A percentile compares a stretch with the other conserved stretches of the same genome.
phyloP scores from a whole-genome alignment of 2,329 filamentous ascomycete species.

The Fusarium austroafricanum region DNA sequence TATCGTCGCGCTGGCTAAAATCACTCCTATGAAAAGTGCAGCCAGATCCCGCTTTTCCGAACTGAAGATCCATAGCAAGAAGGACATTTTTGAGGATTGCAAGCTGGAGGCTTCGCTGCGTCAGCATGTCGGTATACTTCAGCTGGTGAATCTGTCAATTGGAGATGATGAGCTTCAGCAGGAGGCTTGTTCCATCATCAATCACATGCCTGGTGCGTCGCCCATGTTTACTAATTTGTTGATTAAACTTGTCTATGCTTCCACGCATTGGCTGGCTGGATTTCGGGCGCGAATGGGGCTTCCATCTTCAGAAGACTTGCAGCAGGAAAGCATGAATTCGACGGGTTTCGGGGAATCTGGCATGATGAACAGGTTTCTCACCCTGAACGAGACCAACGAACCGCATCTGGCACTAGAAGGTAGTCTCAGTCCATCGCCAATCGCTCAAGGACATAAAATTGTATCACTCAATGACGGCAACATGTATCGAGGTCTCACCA shows the following conservation, averaged over 20 bases:
- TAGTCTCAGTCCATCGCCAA: accelerated
- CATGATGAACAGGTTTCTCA: too few species aligned
- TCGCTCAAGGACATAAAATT: not conserved
- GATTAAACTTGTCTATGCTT: slow-evolving; percentile 1
- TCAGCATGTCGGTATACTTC: slow-evolving; percentile 17
- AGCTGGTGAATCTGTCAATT: slow-evolving; percentile 2
- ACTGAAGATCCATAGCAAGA: slow-evolving; percentile 45
- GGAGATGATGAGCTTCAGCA: slow-evolving; percentile 29
- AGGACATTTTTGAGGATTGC: slow-evolving; percentile 44
- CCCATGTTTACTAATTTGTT: slow-evolving; percentile 30
- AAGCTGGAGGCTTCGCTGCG: slow-evolving; percentile 41
- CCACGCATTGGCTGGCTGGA: slow-evolving; percentile 13
- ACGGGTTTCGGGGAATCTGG: too few species aligned
- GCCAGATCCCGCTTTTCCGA: slow-evolving; percentile 33
- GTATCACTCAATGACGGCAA: slow-evolving; percentile 19
- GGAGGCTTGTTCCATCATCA: slow-evolving; percentile 32
- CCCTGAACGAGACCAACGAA: too few species aligned
- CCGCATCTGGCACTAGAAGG: too few species aligned
- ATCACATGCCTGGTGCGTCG: slow-evolving; percentile 13
- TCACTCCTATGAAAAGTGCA: slow-evolving; percentile 43
- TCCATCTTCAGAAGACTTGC: not conserved
- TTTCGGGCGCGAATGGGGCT: slow-evolving; percentile 17
- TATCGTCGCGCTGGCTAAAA: slow-evolving; percentile 28
- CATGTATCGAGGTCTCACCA: slow-evolving; percentile 22
- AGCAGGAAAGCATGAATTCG: too few species aligned